Evolutionary conservation across 345 rosid genomes (phyloP), one percentile per base, ranked within the genome.

Genomic region (Populus ilicifolia): DNA sequence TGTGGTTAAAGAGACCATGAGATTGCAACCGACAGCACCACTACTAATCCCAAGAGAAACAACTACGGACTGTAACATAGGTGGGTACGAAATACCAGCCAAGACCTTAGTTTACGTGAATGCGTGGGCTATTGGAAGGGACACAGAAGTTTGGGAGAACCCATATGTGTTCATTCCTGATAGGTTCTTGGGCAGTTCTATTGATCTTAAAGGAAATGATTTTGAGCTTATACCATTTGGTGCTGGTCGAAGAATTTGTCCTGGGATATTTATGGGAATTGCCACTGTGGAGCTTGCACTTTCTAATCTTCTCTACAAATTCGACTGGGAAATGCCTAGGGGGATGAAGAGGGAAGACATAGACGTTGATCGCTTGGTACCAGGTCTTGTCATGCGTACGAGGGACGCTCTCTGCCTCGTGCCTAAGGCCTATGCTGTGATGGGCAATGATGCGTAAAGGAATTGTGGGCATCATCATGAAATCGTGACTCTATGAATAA

Each of bases 111-210:
- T 69, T 20, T 11, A 13, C 2, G 71, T 21, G 10, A 38, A 67
- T 36, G 71, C 46, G 18, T 67, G 27, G 25, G 50, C 71, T 17
- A 38, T 44, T 25, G 36, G 72, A 25, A 69, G 72, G 13, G 35
- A 69, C 20, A 56, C 72, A 14, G 35, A 69, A 69, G 52, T n/a
- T 43, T 69, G 59, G 72, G 27, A 69, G 54, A 69, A 69, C 14
- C 56, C 72, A 11, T 43, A 1, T 1, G 72, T 43, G 35, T 69
- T 44, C 16, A 17, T 6, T 68, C 71, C 71, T 4, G 71, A 68
- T 8, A 68, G 71, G 39, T 68, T 39, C 13, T 2, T 68, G 48
- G 23, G 9, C 10, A 43, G 18, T 69, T 1, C 13, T 12, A 70
- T 48, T 12, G 62, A 70, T 38, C 0, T 46, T 5, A 44, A 29